phyloP scores from a whole-genome alignment of 2,329 filamentous ascomycete genomes.

The Monilinia vaccinii-corymbosi region DNA sequence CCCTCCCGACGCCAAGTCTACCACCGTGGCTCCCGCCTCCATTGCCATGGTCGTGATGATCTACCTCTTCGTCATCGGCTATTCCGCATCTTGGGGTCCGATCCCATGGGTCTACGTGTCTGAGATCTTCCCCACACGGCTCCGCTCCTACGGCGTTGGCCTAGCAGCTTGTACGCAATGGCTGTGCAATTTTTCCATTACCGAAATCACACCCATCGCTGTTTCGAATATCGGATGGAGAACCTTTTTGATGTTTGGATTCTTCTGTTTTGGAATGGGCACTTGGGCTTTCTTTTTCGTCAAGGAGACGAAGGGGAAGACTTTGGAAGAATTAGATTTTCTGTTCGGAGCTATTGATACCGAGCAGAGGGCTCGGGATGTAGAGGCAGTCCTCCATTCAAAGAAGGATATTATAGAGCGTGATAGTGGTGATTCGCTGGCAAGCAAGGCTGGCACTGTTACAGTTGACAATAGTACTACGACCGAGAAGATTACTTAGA shows the following conservation, averaged over 20 bases:
- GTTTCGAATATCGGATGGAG: constrained; percentile 38
- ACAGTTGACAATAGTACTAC: not conserved
- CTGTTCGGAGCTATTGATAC: constrained; percentile 16
- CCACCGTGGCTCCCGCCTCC: constrained; percentile 36
- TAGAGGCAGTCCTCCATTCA: constrained; percentile 11
- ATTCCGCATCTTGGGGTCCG: constrained; percentile 44
- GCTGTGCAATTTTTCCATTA: constrained; percentile 54
- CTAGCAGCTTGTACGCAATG: constrained; percentile 60
- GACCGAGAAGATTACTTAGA: not conserved
- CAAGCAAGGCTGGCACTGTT: not conserved
- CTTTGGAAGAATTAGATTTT: constrained; percentile 46
- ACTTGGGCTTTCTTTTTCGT: constrained; percentile 43
- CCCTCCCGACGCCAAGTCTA: constrained; percentile 24
- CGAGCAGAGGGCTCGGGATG: constrained; percentile 8
- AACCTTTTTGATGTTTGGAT: constrained; percentile 39
- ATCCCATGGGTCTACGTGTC: constrained; percentile 44
- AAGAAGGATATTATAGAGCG: constrained; percentile 9
- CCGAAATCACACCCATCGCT: constrained; percentile 41
- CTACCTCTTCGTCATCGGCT: constrained; percentile 31
- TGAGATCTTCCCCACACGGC: constrained; percentile 43
- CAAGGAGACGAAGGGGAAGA: constrained; percentile 60
- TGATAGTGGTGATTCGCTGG: not conserved
- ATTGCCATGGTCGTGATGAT: constrained; percentile 23
- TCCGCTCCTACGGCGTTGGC: constrained; percentile 46
- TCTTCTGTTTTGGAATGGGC: constrained; percentile 36